A percentile compares a stretch with the other conserved stretches of the same genome.
These are phyloP conservation scores for Calonectria multiphialidica DNA, from an alignment of 2,329 filamentous ascomycete genomes.

Conservation along the genomic window DNA sequence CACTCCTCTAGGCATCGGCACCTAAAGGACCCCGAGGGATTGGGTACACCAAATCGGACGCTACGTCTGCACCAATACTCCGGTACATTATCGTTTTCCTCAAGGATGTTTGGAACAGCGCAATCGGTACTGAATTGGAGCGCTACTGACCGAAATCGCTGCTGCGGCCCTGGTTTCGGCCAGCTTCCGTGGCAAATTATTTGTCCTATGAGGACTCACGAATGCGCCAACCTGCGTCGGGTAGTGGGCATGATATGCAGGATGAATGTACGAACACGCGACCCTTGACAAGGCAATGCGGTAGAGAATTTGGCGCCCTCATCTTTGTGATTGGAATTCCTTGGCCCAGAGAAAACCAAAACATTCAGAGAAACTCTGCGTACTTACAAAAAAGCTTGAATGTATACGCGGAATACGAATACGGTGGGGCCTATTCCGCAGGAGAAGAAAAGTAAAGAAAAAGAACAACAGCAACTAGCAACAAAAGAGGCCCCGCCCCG, in stretches of 20 bases:
- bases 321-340: background rate
- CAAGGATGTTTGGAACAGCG: constrained; percentile 15
- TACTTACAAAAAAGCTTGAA: background rate
- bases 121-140: constrained; percentile 6
- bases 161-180: constrained; percentile 27
- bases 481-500: background rate
- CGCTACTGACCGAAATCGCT: constrained; percentile 4
- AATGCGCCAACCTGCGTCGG: constrained; percentile 19
- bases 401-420: background rate
- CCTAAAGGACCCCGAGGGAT: constrained; percentile 11
- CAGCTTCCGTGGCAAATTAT: constrained; percentile 31
- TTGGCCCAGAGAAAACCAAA: background rate
- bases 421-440: background rate
- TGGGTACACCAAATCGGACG: constrained; percentile 13
- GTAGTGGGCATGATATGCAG: constrained; percentile 23
- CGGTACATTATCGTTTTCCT: constrained; percentile 32
- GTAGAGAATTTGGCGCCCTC: background rate
- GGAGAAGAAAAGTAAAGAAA: background rate
- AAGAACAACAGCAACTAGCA: background rate
- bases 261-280: constrained; percentile 8
- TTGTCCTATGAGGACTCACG: background rate
- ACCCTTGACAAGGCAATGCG: background rate
- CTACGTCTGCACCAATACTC: constrained; percentile 32
- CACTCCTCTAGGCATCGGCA: background rate
- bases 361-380: background rate